Percentiles rank a stretch among this genome's conserved stretches.
These are phyloP conservation scores for Acephala macrosclerotiorum DNA, from an alignment of 2,329 filamentous ascomycete genomes.

Conservation along the genomic window DNA sequence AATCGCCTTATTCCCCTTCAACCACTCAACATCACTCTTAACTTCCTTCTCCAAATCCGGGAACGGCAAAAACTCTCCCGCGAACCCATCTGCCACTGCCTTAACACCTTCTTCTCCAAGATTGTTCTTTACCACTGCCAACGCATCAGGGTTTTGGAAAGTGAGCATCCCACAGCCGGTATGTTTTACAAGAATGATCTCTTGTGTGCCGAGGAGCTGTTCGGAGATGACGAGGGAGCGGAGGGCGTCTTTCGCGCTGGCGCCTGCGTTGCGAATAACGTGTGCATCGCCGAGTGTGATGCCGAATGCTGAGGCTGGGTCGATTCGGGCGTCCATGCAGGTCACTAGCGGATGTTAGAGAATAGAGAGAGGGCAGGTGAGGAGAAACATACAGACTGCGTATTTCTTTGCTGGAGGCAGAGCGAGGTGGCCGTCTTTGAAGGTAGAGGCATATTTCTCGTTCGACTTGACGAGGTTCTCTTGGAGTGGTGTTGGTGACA, in stretches of 20 bases:
- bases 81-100: constrained; percentile 37
- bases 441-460: constrained; percentile 61
- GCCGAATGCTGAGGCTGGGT: constrained; percentile 73
- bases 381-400: constrained; percentile 58
- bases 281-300: constrained; percentile 80
- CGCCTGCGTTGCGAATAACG: constrained; percentile 78
- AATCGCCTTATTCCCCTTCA: constrained; percentile 67
- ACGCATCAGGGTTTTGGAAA: constrained; percentile 66
- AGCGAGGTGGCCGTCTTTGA: constrained; percentile 70
- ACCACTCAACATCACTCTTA: constrained; percentile 67
- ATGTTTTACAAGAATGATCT: constrained; percentile 62
- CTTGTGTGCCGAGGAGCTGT: constrained; percentile 77
- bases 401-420: constrained; percentile 76
- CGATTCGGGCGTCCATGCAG: constrained; percentile 82
- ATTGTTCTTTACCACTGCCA: constrained; percentile 63
- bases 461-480: constrained; percentile 65
- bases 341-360: constrained; percentile 57
- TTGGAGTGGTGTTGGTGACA: constrained; percentile 51
- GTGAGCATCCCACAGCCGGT: constrained; percentile 78
- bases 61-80: constrained; percentile 52
- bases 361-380: constrained; percentile 24
- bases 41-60: constrained; percentile 69
- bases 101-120: constrained; percentile 55
- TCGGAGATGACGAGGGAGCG: constrained; percentile 81
- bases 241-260: constrained; percentile 70